phyloP scores from a whole-genome alignment of 192 early-diverging fungal genomes.

The Geranomyces variabilis region DNA sequence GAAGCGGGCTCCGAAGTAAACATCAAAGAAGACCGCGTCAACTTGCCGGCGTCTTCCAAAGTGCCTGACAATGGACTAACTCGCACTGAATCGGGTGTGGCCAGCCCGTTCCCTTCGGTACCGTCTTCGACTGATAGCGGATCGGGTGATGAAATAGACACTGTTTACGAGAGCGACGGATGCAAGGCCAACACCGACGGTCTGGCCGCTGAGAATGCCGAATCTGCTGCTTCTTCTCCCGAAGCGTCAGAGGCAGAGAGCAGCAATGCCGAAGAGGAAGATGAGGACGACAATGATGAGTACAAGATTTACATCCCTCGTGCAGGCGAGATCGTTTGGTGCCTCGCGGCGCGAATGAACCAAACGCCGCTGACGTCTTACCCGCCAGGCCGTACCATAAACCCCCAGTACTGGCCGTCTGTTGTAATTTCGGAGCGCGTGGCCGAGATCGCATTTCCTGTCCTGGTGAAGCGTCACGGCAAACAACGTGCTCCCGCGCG shows the following conservation, averaged over 20 bases:
- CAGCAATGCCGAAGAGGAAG: background rate
- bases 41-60: too few relatives aligned
- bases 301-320: background rate
- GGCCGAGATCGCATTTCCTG: background rate
- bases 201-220: background rate
- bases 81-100: background rate
- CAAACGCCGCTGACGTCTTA: background rate
- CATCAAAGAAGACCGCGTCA: too few relatives aligned
- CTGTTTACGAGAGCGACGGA: background rate
- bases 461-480: background rate
- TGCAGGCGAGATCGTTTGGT: background rate
- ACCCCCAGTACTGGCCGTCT: background rate
- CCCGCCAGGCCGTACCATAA: background rate
- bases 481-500: background rate
- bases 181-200: background rate
- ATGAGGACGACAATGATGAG: background rate
- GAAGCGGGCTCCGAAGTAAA: too few relatives aligned
- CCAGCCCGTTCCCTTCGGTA: background rate
- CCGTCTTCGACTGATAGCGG: background rate
- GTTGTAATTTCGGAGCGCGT: constrained; percentile 2
- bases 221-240: background rate
- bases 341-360: background rate
- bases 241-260: background rate
- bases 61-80: background rate
- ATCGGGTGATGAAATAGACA: background rate